A percentile compares a stretch with the other conserved stretches of the same genome.
Conservation (phyloP, 441 rosid genomes). For the Populus hybrid region DNA sequence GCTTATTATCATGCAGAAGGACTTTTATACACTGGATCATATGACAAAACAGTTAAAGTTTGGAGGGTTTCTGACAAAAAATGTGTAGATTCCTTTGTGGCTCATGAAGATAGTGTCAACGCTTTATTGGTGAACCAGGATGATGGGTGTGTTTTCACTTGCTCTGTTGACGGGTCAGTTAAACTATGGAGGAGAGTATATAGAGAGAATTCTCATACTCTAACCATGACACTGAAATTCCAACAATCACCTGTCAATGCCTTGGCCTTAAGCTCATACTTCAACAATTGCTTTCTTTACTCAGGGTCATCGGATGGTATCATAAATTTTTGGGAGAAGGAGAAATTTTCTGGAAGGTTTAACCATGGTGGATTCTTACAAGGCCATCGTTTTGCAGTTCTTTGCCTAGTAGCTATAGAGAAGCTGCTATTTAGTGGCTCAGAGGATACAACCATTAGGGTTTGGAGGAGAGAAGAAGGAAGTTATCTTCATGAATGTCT, state of each 20-base stretch:
- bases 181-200: slow-evolving; percentile 57
- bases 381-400: slow-evolving; percentile 49
- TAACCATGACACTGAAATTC: slow-evolving; percentile 51
- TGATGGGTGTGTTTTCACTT: slow-evolving; percentile 55
- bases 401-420: slow-evolving; percentile 37
- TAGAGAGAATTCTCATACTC: slow-evolving; percentile 48
- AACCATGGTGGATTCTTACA: slow-evolving; percentile 62
- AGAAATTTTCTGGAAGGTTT: slow-evolving; percentile 45
- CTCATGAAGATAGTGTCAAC: slow-evolving; percentile 48
- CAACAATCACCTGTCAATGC: slow-evolving; percentile 56
- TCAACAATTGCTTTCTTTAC: slow-evolving; percentile 37
- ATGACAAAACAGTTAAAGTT: slow-evolving; percentile 45
- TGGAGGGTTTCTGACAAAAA: slow-evolving; percentile 41
- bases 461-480: slow-evolving; percentile 61
- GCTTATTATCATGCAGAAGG: slow-evolving; percentile 53
- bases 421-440: slow-evolving; percentile 53
- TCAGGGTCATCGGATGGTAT: slow-evolving; percentile 53
- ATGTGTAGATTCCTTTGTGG: slow-evolving; percentile 58
- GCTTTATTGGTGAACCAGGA: slow-evolving; percentile 47
- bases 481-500: slow-evolving; percentile 47
- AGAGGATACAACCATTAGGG: slow-evolving; percentile 54
- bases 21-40: slow-evolving; percentile 45
- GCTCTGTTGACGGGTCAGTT: slow-evolving; percentile 52
- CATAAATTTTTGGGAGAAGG: slow-evolving; percentile 58
- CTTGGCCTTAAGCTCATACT: slow-evolving; percentile 37